Base-by-base conservation (phyloP, 192 early-diverging fungal genomes). In the Coemansia furcata region DNA sequence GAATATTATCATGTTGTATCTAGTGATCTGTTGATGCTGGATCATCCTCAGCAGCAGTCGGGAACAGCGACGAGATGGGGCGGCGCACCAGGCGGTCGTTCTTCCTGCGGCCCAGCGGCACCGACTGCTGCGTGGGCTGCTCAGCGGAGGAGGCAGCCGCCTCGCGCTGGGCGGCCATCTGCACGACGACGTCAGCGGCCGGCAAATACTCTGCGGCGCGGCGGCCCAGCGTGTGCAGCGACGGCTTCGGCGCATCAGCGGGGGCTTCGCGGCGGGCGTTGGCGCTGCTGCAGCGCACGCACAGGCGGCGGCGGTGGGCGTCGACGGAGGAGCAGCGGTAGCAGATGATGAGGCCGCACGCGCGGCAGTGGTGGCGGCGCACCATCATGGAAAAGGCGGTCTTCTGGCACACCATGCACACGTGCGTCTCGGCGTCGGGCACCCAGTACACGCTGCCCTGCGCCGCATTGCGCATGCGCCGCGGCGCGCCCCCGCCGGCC, bases 311-410 rank as follows among this genome's bases (percentile, higher is more conserved):
- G 19, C 74, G 63, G 44, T 49, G 37, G 19, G 2, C 29, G 14
- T 57, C 38, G 32, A 78, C 67, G 0, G 57, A 33, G 42, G 83
- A 84, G 65, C 83, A 84, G 23, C 83, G 66, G 62, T 84, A 84
- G 65, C 83, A 84, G 37, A 84, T 84, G 11, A 84, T 73, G 54
- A 80, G 67, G 3, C 83, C 83, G 47, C 83, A 84, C 2, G 55
- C 58, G 17, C 83, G 78, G 46, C 83, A 84, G 44, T 84, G 83
- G 43, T 84, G 83, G 54, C 78, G 69, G 7, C 83, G 77, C 9
- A 84, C 78, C 74, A 84, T 77, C 78, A 84, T 77, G 19, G 83
- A 80, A 36, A 84, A 84, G 6, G 74, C 78, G 1, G 83, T 84
- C 47, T 52, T 71, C 2, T 46, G 83, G 40, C 83, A 84, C 32